Conservation (phyloP, 1,139 yeast species). For the Diutina pseudorugosa region DNA sequence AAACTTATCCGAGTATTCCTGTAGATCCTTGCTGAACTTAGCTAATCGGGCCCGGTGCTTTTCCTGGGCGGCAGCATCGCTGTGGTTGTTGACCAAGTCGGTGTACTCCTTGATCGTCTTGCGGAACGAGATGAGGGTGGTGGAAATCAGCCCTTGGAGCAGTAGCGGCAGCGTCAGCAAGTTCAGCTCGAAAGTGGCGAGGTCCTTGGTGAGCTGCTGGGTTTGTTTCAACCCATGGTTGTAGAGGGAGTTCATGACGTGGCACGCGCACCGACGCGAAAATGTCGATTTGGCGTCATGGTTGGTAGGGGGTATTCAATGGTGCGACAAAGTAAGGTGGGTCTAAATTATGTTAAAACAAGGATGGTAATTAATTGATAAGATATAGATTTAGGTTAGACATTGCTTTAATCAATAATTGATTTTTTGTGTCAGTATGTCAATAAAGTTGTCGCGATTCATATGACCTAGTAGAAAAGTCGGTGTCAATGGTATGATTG, state of each 20-base stretch:
- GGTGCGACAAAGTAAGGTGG: neutral
- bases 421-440: no score
- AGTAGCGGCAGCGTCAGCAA: conserved; percentile 63
- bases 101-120: conserved; percentile 73
- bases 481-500: no score
- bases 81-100: conserved; percentile 29
- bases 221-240: conserved; percentile 86
- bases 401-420: no score
- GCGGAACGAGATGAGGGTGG: conserved; percentile 62
- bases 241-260: conserved; percentile 57
- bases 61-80: conserved; percentile 30
- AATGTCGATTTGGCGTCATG: neutral
- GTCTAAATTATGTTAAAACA: neutral
- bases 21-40: conserved; percentile 49
- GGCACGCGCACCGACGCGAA: neutral
- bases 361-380: neutral
- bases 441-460: no score
- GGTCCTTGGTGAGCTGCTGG: conserved; percentile 56
- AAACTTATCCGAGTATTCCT: conserved; percentile 45
- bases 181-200: conserved; percentile 53
- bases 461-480: no score
- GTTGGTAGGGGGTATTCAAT: no score
- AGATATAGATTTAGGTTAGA: no score
- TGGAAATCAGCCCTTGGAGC: conserved; percentile 72
- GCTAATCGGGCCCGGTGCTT: conserved; percentile 55